phyloP scores from a whole-genome alignment of 208 protist species.

The Phytomonas francai region DNA sequence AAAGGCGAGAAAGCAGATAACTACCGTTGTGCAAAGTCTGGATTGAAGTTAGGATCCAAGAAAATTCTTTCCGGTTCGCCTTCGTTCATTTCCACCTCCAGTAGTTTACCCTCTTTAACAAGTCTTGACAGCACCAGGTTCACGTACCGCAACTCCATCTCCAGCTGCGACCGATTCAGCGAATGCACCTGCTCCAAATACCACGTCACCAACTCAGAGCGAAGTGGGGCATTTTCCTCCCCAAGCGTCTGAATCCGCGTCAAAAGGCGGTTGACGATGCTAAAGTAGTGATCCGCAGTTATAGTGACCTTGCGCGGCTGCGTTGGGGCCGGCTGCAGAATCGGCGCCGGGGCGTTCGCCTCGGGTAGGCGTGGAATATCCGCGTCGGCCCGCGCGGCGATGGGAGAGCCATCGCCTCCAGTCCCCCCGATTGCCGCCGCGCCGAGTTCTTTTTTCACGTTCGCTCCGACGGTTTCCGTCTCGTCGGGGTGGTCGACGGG shows the following conservation, averaged over 20 bases:
- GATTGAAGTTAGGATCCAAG: constrained; percentile 84
- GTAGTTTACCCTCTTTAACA: constrained; percentile 74
- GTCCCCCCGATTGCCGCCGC: background rate
- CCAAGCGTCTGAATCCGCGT: constrained; percentile 59
- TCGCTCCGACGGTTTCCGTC: background rate
- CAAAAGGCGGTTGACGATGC: constrained; percentile 76
- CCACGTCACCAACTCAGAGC: constrained; percentile 74
- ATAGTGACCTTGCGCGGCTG: constrained; percentile 36
- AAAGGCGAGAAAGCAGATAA: background rate
- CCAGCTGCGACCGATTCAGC: constrained; percentile 65
- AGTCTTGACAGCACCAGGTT: constrained; percentile 72
- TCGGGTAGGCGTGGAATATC: background rate
- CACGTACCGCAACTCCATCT: constrained; percentile 72
- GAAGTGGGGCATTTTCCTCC: constrained; percentile 59
- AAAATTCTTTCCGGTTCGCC: constrained; percentile 59
- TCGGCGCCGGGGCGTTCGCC: background rate
- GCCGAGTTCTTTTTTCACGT: constrained; percentile 3
- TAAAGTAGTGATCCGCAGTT: constrained; percentile 79
- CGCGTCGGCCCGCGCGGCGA: constrained; percentile 1
- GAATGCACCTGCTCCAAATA: constrained; percentile 85
- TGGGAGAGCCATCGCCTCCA: background rate
- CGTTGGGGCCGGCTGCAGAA: background rate
- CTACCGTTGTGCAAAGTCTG: constrained; percentile 39
- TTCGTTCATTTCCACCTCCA: constrained; percentile 71
- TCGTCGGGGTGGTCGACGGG: constrained; percentile 11